Evolutionary conservation across 805 yeast species (phyloP).

Genomic region (Yamadazyma sp.): DNA sequence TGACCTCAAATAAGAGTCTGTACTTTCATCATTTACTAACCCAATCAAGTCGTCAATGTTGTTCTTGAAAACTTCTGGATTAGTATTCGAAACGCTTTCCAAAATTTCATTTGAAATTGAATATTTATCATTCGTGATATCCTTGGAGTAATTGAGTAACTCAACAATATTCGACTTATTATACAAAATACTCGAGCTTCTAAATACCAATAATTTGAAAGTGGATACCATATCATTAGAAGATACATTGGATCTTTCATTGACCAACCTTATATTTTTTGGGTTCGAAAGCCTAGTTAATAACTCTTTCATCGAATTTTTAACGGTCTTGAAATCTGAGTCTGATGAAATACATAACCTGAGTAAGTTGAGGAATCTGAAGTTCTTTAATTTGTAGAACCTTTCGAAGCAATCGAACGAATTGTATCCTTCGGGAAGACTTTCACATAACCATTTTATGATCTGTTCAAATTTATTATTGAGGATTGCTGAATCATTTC

Average conservation of each 20-base stretch:
- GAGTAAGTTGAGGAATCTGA: slow-evolving; percentile 56
- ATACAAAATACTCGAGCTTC: slow-evolving; percentile 59
- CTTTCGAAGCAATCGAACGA: slow-evolving; percentile 50
- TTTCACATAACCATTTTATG: slow-evolving; percentile 56
- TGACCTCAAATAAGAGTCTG: slow-evolving; percentile 17
- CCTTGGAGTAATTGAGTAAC: slow-evolving; percentile 46
- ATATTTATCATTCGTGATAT: slow-evolving; percentile 23
- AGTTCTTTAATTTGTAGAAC: slow-evolving; percentile 54
- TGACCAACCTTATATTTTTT: slow-evolving; percentile 41
- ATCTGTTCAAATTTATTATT: slow-evolving; percentile 48
- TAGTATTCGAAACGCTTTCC: slow-evolving; percentile 53
- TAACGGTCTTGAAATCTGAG: slow-evolving; percentile 57
- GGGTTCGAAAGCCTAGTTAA: slow-evolving; percentile 52
- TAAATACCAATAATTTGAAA: slow-evolving; percentile 55
- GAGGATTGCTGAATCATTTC: not conserved
- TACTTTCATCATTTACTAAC: slow-evolving; percentile 21
- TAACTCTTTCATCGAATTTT: slow-evolving; percentile 63
- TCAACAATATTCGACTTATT: slow-evolving; percentile 63
- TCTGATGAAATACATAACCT: slow-evolving; percentile 52
- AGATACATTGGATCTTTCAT: slow-evolving; percentile 27
- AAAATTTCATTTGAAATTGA: slow-evolving; percentile 50
- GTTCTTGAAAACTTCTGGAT: slow-evolving; percentile 63
- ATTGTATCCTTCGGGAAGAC: slow-evolving; percentile 52
- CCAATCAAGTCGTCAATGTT: slow-evolving; percentile 52
- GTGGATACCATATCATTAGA: slow-evolving; percentile 50